Conservation (phyloP, 139 green algal species). For the Haematococcus lacustris region DNA sequence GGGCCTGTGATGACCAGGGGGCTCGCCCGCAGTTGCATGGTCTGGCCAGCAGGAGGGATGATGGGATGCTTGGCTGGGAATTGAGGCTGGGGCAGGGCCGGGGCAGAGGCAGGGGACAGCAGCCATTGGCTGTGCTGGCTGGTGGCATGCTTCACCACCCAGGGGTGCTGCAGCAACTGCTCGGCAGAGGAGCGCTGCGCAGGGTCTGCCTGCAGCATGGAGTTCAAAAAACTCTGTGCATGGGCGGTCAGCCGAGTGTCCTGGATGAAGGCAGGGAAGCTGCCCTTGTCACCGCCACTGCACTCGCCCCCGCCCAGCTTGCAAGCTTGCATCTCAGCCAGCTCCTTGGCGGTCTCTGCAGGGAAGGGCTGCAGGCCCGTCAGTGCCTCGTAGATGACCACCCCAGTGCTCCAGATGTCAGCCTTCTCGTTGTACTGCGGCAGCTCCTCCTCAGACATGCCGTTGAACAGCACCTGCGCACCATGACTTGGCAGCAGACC, state of each 20-base stretch:
- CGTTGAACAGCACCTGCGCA: constrained; percentile 39
- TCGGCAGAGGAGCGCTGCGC: constrained; percentile 27
- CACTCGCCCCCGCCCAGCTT: background rate
- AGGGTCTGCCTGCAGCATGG: constrained; percentile 14
- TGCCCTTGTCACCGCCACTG: too few species aligned
- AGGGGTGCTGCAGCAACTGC: constrained; percentile 38
- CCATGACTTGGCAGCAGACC: background rate
- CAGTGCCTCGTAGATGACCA: constrained; percentile 46
- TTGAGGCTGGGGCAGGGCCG: too few species aligned
- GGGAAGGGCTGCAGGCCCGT: constrained; percentile 54
- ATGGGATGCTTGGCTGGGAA: too few species aligned
- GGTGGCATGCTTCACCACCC: constrained; percentile 19
- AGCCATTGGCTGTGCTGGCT: background rate
- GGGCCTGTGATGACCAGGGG: too few species aligned
- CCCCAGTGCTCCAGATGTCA: constrained; percentile 50
- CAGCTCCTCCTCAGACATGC: constrained; percentile 56
- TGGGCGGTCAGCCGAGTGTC: background rate
- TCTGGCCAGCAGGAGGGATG: too few species aligned
- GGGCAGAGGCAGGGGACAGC: background rate
- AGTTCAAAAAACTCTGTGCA: background rate
- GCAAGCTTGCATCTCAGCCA: constrained; percentile 13
- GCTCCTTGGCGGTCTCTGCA: constrained; percentile 32
- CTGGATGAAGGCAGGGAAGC: constrained; percentile 13
- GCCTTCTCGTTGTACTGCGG: constrained; percentile 56
- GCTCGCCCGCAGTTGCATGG: too few species aligned